Evolutionary conservation across 495 filamentous ascomycete species (phyloP).

Genomic region (Aspergillus cristatus): DNA sequence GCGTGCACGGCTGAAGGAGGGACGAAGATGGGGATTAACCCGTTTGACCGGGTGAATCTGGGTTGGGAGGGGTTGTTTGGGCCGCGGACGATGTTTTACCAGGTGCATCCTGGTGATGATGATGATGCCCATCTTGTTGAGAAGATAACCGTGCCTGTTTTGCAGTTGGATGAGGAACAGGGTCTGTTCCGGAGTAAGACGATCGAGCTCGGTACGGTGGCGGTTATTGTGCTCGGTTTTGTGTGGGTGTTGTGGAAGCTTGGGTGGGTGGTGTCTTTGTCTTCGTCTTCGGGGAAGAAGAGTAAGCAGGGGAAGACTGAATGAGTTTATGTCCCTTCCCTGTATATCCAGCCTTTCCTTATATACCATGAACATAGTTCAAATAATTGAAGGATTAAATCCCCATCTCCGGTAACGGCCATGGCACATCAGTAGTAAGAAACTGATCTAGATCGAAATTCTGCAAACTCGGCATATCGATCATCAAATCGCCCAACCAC

Average conservation of each 20-base stretch:
- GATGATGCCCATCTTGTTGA: slow-evolving; percentile 40
- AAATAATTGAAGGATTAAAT: slow-evolving; percentile 8
- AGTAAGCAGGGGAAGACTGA: slow-evolving; percentile 29
- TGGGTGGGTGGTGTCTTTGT: slow-evolving; percentile 20
- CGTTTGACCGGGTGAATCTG: slow-evolving; percentile 75
- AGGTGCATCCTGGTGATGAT: slow-evolving; percentile 54
- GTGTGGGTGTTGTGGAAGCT: slow-evolving; percentile 67
- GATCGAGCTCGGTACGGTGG: slow-evolving; percentile 64
- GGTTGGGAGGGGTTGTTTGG: slow-evolving; percentile 86
- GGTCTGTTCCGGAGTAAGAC: slow-evolving; percentile 45
- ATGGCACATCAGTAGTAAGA: slow-evolving; percentile 22
- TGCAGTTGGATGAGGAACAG: slow-evolving; percentile 28
- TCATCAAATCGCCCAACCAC: slow-evolving; percentile 36
- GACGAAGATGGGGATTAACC: slow-evolving; percentile 64
- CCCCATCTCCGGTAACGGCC: slow-evolving; percentile 23
- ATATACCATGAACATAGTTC: no score
- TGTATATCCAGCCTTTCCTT: no score
- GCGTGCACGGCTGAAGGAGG: slow-evolving; percentile 71
- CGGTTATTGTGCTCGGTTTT: slow-evolving; percentile 60
- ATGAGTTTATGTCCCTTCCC: no score
- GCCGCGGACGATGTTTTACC: slow-evolving; percentile 75
- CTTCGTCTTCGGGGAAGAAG: slow-evolving; percentile 12
- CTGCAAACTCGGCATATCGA: slow-evolving; percentile 37
- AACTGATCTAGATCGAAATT: slow-evolving; percentile 38
- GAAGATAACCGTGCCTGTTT: slow-evolving; percentile 62